A percentile compares a stretch with the other conserved stretches of the same genome.
Conservation (phyloP, 768 basidiomycete species). For the Sporobolomyces phaffii region DNA sequence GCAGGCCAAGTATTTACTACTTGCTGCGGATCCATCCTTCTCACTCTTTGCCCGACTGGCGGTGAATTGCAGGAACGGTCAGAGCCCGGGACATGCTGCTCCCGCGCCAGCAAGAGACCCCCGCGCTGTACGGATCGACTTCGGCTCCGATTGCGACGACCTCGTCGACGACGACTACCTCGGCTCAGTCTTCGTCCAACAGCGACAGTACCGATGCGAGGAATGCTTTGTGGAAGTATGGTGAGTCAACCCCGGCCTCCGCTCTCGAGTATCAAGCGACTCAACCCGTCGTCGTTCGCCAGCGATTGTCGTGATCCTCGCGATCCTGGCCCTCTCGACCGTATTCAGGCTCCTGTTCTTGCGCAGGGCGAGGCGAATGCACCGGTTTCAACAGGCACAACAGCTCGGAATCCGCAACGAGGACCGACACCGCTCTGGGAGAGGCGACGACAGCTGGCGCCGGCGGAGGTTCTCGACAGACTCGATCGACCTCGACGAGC, state of each 20-base stretch:
- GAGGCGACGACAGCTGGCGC: background rate
- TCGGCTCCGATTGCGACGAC: background rate
- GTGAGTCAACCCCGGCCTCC: background rate
- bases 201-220: background rate
- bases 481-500: background rate
- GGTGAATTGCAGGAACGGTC: too few relatives aligned
- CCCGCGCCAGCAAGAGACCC: background rate
- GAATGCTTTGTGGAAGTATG: constrained; percentile 17
- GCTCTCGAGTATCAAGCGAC: background rate
- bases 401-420: too few relatives aligned
- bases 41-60: background rate
- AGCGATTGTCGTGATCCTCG: constrained; percentile 21
- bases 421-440: too few relatives aligned
- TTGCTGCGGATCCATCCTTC: too few relatives aligned
- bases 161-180: background rate
- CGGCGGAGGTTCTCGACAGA: background rate
- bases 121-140: background rate
- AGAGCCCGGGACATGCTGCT: background rate
- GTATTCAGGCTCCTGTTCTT: constrained; percentile 7
- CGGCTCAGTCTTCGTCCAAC: background rate
- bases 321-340: constrained; percentile 3
- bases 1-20: too few relatives aligned
- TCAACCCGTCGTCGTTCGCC: background rate
- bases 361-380: background rate
- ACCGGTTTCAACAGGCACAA: background rate